These are phyloP conservation scores for Jaenimonas drosophilae DNA, from an alignment of 208 protist genomes.

Conservation along the genomic window DNA sequence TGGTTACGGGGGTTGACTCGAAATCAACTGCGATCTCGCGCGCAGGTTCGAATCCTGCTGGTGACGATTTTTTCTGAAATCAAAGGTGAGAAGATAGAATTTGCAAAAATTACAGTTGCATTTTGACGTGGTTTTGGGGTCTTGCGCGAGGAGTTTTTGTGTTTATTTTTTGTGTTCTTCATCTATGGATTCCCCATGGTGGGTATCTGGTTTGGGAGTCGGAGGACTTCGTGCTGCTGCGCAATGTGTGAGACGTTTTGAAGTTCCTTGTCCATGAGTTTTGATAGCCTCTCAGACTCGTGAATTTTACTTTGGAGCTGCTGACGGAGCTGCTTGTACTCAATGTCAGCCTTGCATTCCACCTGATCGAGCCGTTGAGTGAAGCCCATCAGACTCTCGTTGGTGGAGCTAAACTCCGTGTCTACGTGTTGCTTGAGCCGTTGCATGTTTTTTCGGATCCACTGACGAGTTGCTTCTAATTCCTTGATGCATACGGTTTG, in stretches of 20 bases:
- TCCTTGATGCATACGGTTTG: too few species aligned
- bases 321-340: constrained; percentile 54
- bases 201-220: too few species aligned
- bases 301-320: constrained; percentile 49
- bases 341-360: constrained; percentile 43
- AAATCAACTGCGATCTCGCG: constrained; percentile 69
- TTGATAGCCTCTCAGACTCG: constrained; percentile 52
- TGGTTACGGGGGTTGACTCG: constrained; percentile 61
- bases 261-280: constrained; percentile 68
- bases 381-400: constrained; percentile 21
- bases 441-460: constrained; percentile 64
- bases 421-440: constrained; percentile 73
- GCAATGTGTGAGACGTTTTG: constrained; percentile 49
- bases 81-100: too few species aligned
- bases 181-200: too few species aligned
- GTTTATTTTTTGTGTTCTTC: too few species aligned
- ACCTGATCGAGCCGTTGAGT: constrained; percentile 20
- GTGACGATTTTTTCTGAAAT: constrained; percentile 44
- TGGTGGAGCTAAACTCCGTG: constrained; percentile 16
- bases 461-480: constrained; percentile 45
- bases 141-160: too few species aligned
- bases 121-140: too few species aligned
- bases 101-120: too few species aligned
- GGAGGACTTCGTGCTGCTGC: constrained; percentile 38
- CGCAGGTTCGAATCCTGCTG: constrained; percentile 69